phyloP scores from a whole-genome alignment of 164 flowering plant species.

The Berberis thunbergii region DNA sequence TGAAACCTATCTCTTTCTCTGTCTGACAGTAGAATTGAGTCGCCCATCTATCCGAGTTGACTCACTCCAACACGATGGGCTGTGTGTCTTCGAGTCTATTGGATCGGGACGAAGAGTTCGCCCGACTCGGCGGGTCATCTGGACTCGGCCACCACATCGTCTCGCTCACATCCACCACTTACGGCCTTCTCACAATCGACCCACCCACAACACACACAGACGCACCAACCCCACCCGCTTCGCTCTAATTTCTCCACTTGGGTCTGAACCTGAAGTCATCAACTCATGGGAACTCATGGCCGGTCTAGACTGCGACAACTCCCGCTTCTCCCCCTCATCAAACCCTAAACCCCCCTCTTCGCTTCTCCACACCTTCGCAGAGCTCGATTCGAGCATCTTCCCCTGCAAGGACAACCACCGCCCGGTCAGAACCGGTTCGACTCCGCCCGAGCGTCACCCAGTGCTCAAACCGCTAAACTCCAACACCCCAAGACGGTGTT shows the following conservation, averaged over 20 bases:
- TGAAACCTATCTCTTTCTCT: too few relatives aligned
- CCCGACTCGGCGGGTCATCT: constrained; percentile 38
- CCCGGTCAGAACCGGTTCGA: constrained; percentile 12
- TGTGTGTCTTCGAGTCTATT: constrained; percentile 67
- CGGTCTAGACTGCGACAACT: constrained; percentile 66
- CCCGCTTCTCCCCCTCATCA: constrained; percentile 40
- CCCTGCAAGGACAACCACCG: constrained; percentile 12
- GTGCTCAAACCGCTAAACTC: too few relatives aligned
- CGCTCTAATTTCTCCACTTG: constrained; percentile 21
- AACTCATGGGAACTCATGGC: constrained; percentile 98
- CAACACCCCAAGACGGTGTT: neutral
- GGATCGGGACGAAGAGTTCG: constrained; percentile 52
- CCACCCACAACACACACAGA: constrained; percentile 26
- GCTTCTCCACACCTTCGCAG: constrained; percentile 17
- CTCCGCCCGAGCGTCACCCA: neutral
- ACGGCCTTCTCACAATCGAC: constrained; percentile 77
- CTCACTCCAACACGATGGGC: constrained; percentile 39
- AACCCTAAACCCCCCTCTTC: constrained; percentile 6
- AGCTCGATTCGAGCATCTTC: constrained; percentile 14
- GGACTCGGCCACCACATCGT: constrained; percentile 70
- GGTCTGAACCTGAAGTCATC: constrained; percentile 52
- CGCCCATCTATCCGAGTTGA: too few relatives aligned
- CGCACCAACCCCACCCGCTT: constrained; percentile 30
- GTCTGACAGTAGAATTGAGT: too few relatives aligned
- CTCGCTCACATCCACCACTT: constrained; percentile 90